A percentile compares a stretch with the other conserved stretches of the same genome.
phyloP scores from a whole-genome alignment of 331 rosid species.

The Quercus tomentella region DNA sequence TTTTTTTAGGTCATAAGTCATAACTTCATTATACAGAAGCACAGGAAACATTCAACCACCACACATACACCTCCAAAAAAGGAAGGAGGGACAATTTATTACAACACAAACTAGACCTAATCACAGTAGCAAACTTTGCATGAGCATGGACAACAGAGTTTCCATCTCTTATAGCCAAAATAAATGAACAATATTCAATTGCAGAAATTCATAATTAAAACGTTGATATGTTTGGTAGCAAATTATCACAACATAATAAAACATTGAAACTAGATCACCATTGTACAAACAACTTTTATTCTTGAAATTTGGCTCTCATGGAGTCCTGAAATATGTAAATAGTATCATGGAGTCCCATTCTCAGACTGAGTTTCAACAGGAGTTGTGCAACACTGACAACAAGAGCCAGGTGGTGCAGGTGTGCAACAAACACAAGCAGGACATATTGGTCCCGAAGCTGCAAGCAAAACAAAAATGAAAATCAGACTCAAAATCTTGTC shows the following conservation, averaged over 20 bases:
- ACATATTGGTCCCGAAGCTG: slow-evolving; percentile 29
- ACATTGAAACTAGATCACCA: background rate
- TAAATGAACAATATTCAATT: too few relatives aligned
- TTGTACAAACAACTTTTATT: background rate
- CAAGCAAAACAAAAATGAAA: background rate
- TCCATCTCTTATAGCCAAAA: too few relatives aligned
- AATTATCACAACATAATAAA: background rate
- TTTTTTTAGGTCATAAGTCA: too few relatives aligned
- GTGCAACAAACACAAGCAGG: slow-evolving; percentile 48
- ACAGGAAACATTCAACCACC: too few relatives aligned
- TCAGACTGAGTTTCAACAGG: slow-evolving; percentile 11
- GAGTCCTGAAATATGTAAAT: background rate
- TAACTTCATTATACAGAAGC: too few relatives aligned
- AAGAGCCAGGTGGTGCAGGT: slow-evolving; percentile 32
- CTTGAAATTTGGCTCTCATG: background rate
- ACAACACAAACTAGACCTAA: too few relatives aligned
- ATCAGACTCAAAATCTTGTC: background rate
- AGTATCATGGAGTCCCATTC: slow-evolving; percentile 17
- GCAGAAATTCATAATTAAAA: too few relatives aligned
- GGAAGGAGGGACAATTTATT: too few relatives aligned
- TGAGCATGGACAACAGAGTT: too few relatives aligned
- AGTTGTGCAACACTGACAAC: slow-evolving; percentile 39
- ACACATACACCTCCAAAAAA: too few relatives aligned
- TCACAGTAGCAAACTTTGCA: too few relatives aligned
- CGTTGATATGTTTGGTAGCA: too few relatives aligned